Conservation (phyloP, 805 yeast genomes). For the Hanseniaspora guilliermondii region DNA sequence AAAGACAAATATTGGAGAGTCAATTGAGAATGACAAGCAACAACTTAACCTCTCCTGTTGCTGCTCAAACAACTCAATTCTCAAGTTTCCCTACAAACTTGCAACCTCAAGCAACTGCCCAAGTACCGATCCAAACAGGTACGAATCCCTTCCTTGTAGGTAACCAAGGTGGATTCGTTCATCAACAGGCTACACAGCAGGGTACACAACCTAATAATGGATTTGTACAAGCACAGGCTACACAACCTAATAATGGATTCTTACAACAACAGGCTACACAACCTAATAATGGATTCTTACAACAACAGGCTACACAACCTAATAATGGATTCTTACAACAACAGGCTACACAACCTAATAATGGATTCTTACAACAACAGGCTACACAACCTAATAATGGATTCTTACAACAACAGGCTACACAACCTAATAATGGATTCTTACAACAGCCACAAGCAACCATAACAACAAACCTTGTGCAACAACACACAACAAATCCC, state of each 20-base stretch:
- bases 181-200: background rate
- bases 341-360: constrained; percentile 20
- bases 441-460: constrained; percentile 7
- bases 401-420: constrained; percentile 15
- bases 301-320: background rate
- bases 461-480: constrained; percentile 15
- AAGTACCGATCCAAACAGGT: constrained; percentile 13
- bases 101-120: background rate
- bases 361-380: constrained; percentile 19
- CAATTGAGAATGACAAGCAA: constrained; percentile 25
- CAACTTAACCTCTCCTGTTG: constrained; percentile 23
- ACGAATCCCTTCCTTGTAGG: constrained; percentile 18
- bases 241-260: background rate
- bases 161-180: constrained; percentile 16
- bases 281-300: background rate
- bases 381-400: constrained; percentile 21
- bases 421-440: constrained; percentile 16
- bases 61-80: constrained; percentile 16
- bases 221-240: constrained; percentile 13
- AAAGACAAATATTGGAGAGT: constrained; percentile 24
- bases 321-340: background rate
- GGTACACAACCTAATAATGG: constrained; percentile 15
- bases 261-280: background rate
- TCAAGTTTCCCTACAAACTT: constrained; percentile 18
- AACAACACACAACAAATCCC: constrained; percentile 12